Evolutionary conservation across 306 rosid genomes (phyloP).

Genomic region (Gastrolobium bilobum): DNA sequence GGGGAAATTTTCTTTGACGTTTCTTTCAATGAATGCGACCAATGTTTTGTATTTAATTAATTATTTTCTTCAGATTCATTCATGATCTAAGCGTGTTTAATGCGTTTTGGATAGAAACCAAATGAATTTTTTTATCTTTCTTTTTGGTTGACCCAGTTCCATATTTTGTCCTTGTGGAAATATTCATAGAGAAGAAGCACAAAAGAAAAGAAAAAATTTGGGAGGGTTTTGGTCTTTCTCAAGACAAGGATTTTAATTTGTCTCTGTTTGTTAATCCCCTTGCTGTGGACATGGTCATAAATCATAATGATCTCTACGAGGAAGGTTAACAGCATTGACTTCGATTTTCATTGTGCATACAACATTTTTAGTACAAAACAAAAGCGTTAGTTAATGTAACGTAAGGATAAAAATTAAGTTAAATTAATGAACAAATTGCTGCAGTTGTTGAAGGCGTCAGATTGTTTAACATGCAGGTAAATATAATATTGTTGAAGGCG

Average conservation of each 20-base stretch:
- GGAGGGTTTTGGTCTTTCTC: background rate
- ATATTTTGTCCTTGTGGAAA: conserved; percentile 14
- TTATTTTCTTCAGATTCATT: no score
- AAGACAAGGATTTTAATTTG: background rate
- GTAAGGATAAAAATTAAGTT: background rate
- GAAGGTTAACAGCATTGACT: conserved; percentile 40
- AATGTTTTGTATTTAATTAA: background rate
- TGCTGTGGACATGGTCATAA: conserved; percentile 28
- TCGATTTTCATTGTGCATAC: background rate
- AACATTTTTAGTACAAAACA: background rate
- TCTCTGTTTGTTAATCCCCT: background rate
- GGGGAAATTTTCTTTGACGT: conserved; percentile 10
- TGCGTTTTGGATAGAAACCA: background rate
- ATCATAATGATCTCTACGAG: conserved; percentile 20
- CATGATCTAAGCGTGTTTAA: background rate
- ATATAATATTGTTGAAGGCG: background rate
- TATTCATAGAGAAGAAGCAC: background rate
- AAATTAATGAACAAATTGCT: background rate
- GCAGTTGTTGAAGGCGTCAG: conserved; percentile 31
- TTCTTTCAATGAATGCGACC: background rate
- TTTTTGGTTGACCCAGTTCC: conserved; percentile 3
- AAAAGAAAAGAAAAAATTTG: background rate
- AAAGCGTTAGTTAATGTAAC: background rate
- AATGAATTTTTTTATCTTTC: background rate
- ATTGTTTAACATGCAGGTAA: conserved; percentile 37